phyloP scores from a whole-genome alignment of 2,329 filamentous ascomycete species.

The Colletotrichum lindemuthianum region DNA sequence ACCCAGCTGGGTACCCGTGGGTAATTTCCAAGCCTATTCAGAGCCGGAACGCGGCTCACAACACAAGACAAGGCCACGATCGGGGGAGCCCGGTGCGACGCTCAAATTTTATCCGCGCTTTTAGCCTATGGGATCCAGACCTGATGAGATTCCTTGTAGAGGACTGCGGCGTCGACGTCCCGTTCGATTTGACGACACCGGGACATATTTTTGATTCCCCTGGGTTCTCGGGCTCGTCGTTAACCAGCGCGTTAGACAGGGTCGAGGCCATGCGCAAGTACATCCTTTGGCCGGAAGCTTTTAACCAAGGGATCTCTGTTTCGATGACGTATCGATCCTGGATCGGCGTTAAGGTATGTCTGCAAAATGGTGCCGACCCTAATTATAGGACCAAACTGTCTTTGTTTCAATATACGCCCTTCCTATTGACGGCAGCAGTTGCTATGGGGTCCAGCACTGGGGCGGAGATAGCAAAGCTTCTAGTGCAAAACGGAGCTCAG shows the following conservation, averaged over 20 bases:
- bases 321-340: background rate
- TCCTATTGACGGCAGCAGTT: too few relatives aligned
- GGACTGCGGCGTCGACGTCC: background rate
- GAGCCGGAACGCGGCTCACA: too few relatives aligned
- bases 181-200: rapidly evolving
- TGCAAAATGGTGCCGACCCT: background rate
- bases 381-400: background rate
- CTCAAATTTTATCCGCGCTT: background rate
- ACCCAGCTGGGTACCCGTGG: too few relatives aligned
- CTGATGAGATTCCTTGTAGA: background rate
- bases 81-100: too few relatives aligned
- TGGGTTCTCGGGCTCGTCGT: background rate
- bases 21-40: too few relatives aligned
- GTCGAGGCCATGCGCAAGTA: background rate
- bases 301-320: background rate
- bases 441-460: too few relatives aligned
- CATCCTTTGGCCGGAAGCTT: background rate
- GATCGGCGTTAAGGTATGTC: background rate
- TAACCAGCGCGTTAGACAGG: background rate
- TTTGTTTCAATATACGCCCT: background rate
- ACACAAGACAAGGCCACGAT: too few relatives aligned
- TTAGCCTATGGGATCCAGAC: background rate
- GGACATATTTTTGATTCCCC: background rate
- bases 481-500: too few relatives aligned
- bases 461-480: too few relatives aligned